These are phyloP conservation scores for Pyracantha coccinea DNA, from an alignment of 331 rosid genomes.

Conservation along the genomic window DNA sequence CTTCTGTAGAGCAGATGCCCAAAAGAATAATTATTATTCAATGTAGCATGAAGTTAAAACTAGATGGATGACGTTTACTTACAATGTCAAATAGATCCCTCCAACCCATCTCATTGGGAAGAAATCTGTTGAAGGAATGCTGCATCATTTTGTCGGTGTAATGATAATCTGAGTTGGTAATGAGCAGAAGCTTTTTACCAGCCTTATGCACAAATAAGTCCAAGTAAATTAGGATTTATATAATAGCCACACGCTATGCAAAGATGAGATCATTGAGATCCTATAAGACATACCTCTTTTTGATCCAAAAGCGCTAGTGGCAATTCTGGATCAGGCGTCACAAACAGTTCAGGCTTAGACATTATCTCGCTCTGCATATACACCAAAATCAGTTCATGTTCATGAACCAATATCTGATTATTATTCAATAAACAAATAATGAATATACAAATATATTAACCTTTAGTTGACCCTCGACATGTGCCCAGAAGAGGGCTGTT, in stretches of 20 bases:
- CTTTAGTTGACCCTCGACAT: conserved; percentile 99
- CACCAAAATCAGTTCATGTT: conserved; percentile 18
- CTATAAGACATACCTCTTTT: conserved; percentile 56
- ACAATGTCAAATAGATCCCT: conserved; percentile 92
- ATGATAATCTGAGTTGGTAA: conserved; percentile 89
- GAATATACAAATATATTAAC: conserved; percentile 25
- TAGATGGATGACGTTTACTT: conserved; percentile 24
- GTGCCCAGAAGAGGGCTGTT: conserved; percentile 92
- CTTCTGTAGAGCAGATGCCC: neutral
- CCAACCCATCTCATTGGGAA: conserved; percentile 96
- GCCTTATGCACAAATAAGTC: conserved; percentile 52
- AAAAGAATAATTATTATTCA: neutral
- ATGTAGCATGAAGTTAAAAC: neutral
- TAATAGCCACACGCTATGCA: neutral
- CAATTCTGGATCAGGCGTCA: conserved; percentile 84
- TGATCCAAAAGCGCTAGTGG: conserved; percentile 93
- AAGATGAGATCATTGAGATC: neutral
- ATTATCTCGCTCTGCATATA: conserved; percentile 83
- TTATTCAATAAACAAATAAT: neutral
- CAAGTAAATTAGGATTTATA: conserved; percentile 18
- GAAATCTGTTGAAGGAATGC: conserved; percentile 89
- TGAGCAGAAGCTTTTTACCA: conserved; percentile 87
- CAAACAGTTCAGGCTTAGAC: conserved; percentile 93
- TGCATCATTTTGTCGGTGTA: conserved; percentile 96
- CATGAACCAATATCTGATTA: conserved; percentile 2